phyloP scores from a whole-genome alignment of 805 yeast species.

The Saccharomyces paradoxus region DNA sequence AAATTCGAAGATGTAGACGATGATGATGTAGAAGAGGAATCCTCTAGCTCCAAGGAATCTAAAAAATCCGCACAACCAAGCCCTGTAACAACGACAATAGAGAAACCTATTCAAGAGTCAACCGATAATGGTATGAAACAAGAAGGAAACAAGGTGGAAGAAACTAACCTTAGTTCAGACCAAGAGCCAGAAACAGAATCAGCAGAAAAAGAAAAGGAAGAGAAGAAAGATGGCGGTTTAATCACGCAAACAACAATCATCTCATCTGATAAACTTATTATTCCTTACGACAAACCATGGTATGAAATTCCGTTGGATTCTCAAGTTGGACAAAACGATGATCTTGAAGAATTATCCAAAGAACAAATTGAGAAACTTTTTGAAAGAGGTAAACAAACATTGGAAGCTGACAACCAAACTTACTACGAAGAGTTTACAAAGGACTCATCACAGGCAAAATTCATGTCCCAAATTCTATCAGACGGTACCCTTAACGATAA shows the following conservation, averaged over 20 bases:
- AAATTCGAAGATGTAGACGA: constrained; percentile 31
- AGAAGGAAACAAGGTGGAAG: constrained; percentile 20
- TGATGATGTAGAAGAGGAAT: constrained; percentile 22
- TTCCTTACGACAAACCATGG: constrained; percentile 71
- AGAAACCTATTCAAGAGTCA: constrained; percentile 11
- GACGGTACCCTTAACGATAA: constrained; percentile 94
- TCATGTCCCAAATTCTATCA: constrained; percentile 77
- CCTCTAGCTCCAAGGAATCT: constrained; percentile 7
- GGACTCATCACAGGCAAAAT: constrained; percentile 74
- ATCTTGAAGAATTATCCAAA: constrained; percentile 29
- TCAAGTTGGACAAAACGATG: constrained; percentile 16
- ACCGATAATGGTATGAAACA: constrained; percentile 25
- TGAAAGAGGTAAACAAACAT: constrained; percentile 55
- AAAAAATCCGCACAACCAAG: constrained; percentile 16
- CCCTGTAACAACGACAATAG: constrained; percentile 18
- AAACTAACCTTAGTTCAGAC: constrained; percentile 12
- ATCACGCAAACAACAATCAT: constrained; percentile 35
- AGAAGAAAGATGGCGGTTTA: constrained; percentile 27
- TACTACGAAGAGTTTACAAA: constrained; percentile 69
- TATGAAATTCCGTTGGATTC: constrained; percentile 46
- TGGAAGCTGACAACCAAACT: constrained; percentile 61
- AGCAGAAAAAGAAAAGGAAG: constrained; percentile 14
- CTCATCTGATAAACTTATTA: constrained; percentile 43
- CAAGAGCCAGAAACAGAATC: constrained; percentile 17
- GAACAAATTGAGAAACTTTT: constrained; percentile 53